phyloP scores from a whole-genome alignment of 345 rosid genomes.

The Mallotus nudiflorus region DNA sequence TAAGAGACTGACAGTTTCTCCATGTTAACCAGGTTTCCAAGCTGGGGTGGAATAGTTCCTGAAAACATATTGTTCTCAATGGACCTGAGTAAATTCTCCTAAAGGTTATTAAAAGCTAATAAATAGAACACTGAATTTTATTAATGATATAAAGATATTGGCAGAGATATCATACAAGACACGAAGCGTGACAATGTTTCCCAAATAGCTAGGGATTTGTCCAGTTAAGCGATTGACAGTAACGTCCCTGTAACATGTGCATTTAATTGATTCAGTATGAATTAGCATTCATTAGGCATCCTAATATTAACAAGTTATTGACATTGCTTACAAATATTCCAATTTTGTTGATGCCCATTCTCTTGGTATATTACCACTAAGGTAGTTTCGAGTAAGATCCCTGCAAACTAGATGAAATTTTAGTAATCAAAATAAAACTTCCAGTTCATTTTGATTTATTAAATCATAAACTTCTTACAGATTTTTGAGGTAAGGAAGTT shows the following conservation, averaged over 20 bases:
- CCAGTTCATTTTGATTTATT: neutral
- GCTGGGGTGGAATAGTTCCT: constrained; percentile 46
- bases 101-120: no score
- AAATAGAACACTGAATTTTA: no score
- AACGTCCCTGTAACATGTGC: constrained; percentile 2
- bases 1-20: constrained; percentile 40
- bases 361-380: constrained; percentile 14
- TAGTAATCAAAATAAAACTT: neutral
- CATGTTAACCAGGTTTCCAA: constrained; percentile 46
- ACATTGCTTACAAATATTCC: constrained; percentile 15
- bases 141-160: neutral
- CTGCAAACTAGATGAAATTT: constrained; percentile 1
- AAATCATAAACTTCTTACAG: no score
- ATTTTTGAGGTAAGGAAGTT: constrained; percentile 2
- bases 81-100: constrained; percentile 5
- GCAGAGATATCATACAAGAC: constrained; percentile 32
- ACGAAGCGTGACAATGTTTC: constrained; percentile 26
- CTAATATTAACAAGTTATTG: neutral
- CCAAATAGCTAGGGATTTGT: constrained; percentile 6
- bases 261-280: neutral
- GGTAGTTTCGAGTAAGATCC: constrained; percentile 15
- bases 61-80: constrained; percentile 28
- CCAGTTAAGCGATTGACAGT: constrained; percentile 7
- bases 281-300: neutral
- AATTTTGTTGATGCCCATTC: constrained; percentile 19